Evolutionary conservation across 2,329 filamentous ascomycete species (phyloP), one percentile per base, ranked within the genome.

Genomic region (Metarhizium album): DNA sequence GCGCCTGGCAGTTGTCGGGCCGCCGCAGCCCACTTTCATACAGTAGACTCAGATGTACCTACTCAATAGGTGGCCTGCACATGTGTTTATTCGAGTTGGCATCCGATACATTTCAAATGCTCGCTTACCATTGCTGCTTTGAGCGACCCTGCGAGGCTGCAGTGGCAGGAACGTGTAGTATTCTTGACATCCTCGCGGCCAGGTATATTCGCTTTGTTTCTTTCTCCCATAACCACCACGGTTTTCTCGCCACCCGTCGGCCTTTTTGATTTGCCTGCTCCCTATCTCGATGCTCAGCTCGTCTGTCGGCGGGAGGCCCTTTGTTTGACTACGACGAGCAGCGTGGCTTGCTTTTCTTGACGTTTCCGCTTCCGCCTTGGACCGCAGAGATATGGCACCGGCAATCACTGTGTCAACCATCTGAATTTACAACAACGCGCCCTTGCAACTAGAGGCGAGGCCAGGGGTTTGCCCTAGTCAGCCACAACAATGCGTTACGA

Each of bases 401-500:
- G 11, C 33, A 13, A 14, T 13, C 13, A 11, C 33, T 16, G 14
- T 13, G 11, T 13, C 4, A 2, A 35, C 16, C 33, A 35, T 35
- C 11, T 35, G 33, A 35, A 8, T 35, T 35, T 8, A 13, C 7
- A 13, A 16, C 13, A 14, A 35, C 33, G 33, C 14, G 4, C 11
- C 4, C 14, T 13, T 16, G 11, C 33, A 35, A 35, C 4, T 13
- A 35, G 13, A 4, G 33, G 11, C 14, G 33, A 35, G 16, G 33
- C 37, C 8, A 6, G n/a, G 16, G 6, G 18, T 20, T 40, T 22
- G 37, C 22, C 40, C 9, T n/a, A 8, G 3, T 16, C 20, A 13
- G 22, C 42, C 47, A 49, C 66, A 74, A 59, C n/a, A 55, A 94
- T 95, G 89, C 83, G 88, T 53, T 94, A 86, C 74, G 79, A 88